Evolutionary conservation across 192 early-diverging fungal genomes (phyloP), one percentile per base, ranked within the genome.

Genomic region (Diversispora eburnea): DNA sequence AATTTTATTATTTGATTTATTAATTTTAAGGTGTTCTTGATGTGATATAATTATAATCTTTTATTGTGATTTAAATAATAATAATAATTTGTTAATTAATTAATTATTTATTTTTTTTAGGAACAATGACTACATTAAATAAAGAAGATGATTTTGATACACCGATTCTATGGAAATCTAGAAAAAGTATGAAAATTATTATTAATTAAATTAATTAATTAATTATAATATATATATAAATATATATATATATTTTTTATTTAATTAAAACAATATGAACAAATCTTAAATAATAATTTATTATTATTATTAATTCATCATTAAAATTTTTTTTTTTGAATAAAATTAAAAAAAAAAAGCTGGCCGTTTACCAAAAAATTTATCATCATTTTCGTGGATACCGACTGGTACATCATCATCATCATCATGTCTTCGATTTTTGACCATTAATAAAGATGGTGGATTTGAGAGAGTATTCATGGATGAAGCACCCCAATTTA

Each of bases 381-480:
- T 86, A 5, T 58, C 78, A 22, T 86, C 86, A 3, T 85, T 85
- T 79, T 69, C 86, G 22, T 85, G 84, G 80, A 84, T 85, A 39
- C 82, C 83, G 4, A 79, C 69, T 3, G 65, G 72, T 33, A 73
- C 77, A 25, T 73, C 82, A 10, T 73, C 80, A 42, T 79, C 83
- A 5, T 78, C 78, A 1, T 33, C 25, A 33, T 33, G 25, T 33
- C 82, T 85, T 48, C 73, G 83, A n/a, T 46, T 88, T 1, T 70
- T 88, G 4, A 77, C 86, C 0, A 81, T 86, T 52, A 82, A 83
- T 42, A 85, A 84, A 41, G 87, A 88, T 47, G 80, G 78, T n/a
- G 66, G 72, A 10, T 81, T 85, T 60, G 87, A 86, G 54, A 80
- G 82, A 15, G 73, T 88, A 2, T 74, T 80, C 15, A 57, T 86